Evolutionary conservation across 2,329 filamentous ascomycete species (phyloP).

Genomic region (Colletotrichum cuscutae): DNA sequence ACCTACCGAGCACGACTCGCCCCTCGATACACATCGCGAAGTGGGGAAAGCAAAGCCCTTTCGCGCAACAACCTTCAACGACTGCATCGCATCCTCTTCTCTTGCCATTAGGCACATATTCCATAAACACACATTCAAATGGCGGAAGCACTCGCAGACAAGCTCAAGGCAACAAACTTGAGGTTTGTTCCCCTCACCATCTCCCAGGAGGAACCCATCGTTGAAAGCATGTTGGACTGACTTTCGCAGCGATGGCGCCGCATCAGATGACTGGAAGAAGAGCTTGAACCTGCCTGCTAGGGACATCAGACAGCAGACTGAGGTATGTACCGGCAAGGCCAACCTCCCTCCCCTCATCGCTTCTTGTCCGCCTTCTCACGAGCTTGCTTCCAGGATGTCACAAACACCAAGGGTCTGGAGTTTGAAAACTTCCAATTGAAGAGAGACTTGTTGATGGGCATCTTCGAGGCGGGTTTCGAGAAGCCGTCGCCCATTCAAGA

Average conservation of each 20-base stretch:
- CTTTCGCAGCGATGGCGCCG: constrained; percentile 57
- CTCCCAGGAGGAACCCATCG: not conserved
- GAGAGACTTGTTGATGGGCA: constrained; percentile 96
- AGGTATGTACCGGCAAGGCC: constrained; percentile 60
- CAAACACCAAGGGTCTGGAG: constrained; percentile 95
- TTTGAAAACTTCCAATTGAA: constrained; percentile 98
- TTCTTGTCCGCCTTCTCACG: constrained; percentile 24
- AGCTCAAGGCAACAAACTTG: constrained; percentile 54
- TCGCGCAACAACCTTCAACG: constrained; percentile 23
- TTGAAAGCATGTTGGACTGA: constrained; percentile 43
- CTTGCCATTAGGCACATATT: constrained; percentile 23
- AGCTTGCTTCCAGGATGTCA: constrained; percentile 79
- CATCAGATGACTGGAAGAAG: constrained; percentile 78
- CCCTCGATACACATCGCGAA: constrained; percentile 29
- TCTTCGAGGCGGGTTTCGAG: constrained; percentile 98
- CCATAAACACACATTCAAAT: constrained; percentile 40
- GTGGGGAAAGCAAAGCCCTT: constrained; percentile 34
- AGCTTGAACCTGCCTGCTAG: constrained; percentile 77
- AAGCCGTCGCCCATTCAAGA: constrained; percentile 99
- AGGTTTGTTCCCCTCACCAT: constrained; percentile 44
- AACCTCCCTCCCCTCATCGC: not conserved
- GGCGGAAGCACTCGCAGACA: constrained; percentile 58
- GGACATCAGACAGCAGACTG: constrained; percentile 83
- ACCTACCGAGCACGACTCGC: constrained; percentile 24
- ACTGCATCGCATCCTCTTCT: constrained; percentile 4